phyloP scores from a whole-genome alignment of 805 yeast species.

The Candida argentea region DNA sequence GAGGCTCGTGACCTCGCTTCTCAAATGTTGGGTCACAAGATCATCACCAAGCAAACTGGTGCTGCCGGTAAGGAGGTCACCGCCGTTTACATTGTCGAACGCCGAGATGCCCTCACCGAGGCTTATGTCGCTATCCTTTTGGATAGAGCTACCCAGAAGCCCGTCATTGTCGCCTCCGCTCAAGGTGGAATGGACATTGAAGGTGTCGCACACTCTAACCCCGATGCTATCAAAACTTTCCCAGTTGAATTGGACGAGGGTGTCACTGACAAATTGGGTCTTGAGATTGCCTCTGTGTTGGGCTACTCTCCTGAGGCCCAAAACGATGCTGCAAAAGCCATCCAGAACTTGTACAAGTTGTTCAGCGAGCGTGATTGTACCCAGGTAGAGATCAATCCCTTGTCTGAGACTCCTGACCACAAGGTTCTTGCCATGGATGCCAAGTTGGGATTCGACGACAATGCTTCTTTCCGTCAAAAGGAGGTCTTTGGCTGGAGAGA shows the following conservation, averaged over 20 bases:
- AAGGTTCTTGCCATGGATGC: conserved; percentile 98
- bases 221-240: conserved; percentile 85
- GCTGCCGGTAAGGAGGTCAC: conserved; percentile 94
- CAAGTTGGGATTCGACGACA: conserved; percentile 95
- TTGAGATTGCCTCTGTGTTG: conserved; percentile 64
- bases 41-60: conserved; percentile 97
- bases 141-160: conserved; percentile 87
- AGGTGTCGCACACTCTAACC: conserved; percentile 90
- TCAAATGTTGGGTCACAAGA: conserved; percentile 85
- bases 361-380: conserved; percentile 91
- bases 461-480: conserved; percentile 88
- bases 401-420: conserved; percentile 85
- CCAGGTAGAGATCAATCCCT: conserved; percentile 97
- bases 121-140: conserved; percentile 89
- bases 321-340: conserved; percentile 79
- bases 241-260: conserved; percentile 69
- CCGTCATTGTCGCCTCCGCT: conserved; percentile 89
- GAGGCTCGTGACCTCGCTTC: conserved; percentile 80
- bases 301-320: conserved; percentile 74
- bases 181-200: conserved; percentile 99
- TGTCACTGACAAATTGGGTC: conserved; percentile 68
- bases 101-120: conserved; percentile 89
- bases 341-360: conserved; percentile 80
- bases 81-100: conserved; percentile 91
- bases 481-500: conserved; percentile 97